Conservation (phyloP, 2,329 filamentous ascomycete species). For the Fusarium solani-melongenae region DNA sequence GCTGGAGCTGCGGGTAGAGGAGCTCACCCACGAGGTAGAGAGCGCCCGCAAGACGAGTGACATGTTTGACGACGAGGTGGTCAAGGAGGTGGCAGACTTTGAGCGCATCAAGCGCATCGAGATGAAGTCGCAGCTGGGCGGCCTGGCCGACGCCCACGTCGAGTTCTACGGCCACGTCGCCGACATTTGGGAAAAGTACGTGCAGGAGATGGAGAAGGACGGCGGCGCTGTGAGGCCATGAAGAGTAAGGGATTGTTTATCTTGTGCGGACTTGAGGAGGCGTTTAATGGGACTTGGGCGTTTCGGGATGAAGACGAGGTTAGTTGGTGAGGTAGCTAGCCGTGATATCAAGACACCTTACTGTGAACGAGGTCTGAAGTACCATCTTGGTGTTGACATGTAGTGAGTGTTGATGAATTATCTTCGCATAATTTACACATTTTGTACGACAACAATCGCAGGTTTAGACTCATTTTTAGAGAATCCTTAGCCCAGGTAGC, state of each 20-base stretch:
- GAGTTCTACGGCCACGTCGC: conserved; percentile 85
- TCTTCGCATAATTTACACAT: too few species aligned
- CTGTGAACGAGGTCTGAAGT: neutral
- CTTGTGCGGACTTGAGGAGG: conserved; percentile 4
- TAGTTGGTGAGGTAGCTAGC: conserved; percentile 11
- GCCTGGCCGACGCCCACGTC: conserved; percentile 85
- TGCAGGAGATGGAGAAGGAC: conserved; percentile 86
- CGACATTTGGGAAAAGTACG: conserved; percentile 88
- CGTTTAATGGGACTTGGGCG: conserved; percentile 37
- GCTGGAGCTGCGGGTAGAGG: conserved; percentile 91
- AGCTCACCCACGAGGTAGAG: conserved; percentile 90
- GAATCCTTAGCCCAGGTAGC: too few species aligned
- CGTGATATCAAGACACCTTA: conserved; percentile 5
- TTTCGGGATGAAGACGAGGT: conserved; percentile 29
- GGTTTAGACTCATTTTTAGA: too few species aligned
- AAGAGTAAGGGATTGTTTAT: neutral
- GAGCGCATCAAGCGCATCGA: conserved; percentile 96
- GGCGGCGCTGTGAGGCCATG: conserved; percentile 52
- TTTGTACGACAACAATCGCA: too few species aligned
- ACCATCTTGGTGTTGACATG: too few species aligned
- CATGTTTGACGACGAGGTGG: conserved; percentile 95
- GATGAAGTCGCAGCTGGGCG: conserved; percentile 87
- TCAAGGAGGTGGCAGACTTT: conserved; percentile 92
- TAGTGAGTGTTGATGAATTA: too few species aligned
- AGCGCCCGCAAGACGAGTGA: conserved; percentile 86